Evolutionary conservation across 139 green algal species (phyloP), one percentile per base, ranked within the genome.

Genomic region (Gonium pectorale): DNA sequence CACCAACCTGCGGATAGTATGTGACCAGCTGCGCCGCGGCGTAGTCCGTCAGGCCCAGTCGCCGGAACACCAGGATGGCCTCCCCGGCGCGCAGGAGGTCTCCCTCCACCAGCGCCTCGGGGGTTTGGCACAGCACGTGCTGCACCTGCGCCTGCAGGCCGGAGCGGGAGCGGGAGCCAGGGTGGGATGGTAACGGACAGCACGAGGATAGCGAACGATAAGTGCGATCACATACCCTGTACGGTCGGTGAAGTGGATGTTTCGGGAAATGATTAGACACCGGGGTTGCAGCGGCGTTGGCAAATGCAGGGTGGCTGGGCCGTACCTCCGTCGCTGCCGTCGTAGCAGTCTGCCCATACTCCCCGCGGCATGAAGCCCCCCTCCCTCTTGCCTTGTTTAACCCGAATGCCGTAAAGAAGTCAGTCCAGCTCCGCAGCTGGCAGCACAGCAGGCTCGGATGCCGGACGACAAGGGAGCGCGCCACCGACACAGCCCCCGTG

Each of bases 61-160:
- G 40, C 8, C 59, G 41, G 43, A 82, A 82, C 6, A n/a, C 38
- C 8, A 82, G 31, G 21, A 82, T 69, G 29, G 75, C 60, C 41
- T 49, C 19, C 4, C 75, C 75, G n/a, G 75, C 75, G 19, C 19
- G 19, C 17, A 82, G 29, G 59, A 82, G 41, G 60, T 82, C 75
- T 1, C 75, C 75, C 29, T 62, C 35, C 0, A 72, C 33, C 40
- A 82, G 31, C 31, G 59, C 75, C 63, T 82, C 75, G 6, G 75
- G 75, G 19, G 75, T 71, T 33, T 82, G 75, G 59, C 75, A 82
- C 75, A 82, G 40, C 41, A 82, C 41, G 33, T 82, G 75, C 59
- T 82, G 75, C 59, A 82, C 75, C 33, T 82, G 75, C 6, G 75
- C 59, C 75, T 82, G 41, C 27, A 27, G 38, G 29, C 35, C 5